A percentile compares a stretch with the other conserved stretches of the same genome.
phyloP scores from a whole-genome alignment of 225 moss, liverwort and hornwort genomes.

The Climacium dendroides region DNA sequence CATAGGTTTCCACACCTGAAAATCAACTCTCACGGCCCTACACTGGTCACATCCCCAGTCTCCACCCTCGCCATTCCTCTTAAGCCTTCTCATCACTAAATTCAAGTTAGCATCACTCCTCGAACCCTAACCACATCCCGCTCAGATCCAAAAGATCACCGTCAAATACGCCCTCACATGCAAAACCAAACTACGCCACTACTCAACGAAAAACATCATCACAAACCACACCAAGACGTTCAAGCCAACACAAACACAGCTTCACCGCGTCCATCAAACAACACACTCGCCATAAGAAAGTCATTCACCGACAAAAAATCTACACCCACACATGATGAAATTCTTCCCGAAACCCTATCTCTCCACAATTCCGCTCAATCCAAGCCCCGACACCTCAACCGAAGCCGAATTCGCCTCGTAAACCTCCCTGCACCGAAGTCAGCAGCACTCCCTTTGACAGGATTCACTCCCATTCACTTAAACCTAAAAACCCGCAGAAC shows the following conservation, averaged over 20 bases:
- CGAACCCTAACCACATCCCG: constrained; percentile 13
- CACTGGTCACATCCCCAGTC: background rate
- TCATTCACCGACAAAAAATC: background rate
- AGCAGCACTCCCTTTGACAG: background rate
- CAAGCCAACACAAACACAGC: background rate
- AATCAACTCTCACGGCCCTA: background rate
- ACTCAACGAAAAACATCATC: background rate
- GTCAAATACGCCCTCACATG: background rate
- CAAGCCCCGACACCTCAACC: background rate
- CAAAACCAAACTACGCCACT: background rate
- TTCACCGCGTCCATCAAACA: background rate
- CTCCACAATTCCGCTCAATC: background rate
- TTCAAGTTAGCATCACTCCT: background rate
- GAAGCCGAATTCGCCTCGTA: background rate
- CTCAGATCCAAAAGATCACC: constrained; percentile 9
- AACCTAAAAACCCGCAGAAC: background rate
- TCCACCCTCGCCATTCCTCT: background rate
- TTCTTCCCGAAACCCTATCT: background rate
- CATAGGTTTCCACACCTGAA: background rate
- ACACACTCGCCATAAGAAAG: background rate
- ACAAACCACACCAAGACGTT: background rate
- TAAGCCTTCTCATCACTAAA: background rate
- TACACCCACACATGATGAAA: background rate
- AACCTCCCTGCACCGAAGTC: background rate
- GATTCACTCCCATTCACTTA: background rate